A percentile compares a stretch with the other conserved stretches of the same genome.
Evolutionary conservation across 176 grass and related monocot genomes (phyloP).

Genomic region (Aegilops tauschii): DNA sequence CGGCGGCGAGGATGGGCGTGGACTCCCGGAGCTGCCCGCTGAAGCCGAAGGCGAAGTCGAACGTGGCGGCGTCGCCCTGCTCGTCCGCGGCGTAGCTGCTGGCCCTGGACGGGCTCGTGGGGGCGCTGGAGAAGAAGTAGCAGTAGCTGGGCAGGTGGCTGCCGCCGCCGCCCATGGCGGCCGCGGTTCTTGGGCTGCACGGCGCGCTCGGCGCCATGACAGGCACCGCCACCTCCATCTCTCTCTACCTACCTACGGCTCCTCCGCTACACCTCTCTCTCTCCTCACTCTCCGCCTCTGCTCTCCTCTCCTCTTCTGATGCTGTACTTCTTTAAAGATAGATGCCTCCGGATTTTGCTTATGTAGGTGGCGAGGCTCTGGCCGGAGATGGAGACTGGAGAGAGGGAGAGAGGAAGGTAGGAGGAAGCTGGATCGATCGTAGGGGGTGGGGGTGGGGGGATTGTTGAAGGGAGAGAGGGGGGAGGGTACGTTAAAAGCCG

Average conservation of each 20-base stretch:
- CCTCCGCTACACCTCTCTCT: background rate
- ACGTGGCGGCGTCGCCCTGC: constrained; percentile 10
- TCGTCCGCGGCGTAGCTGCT: constrained; percentile 27
- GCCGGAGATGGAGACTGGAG: background rate
- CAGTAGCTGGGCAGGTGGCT: constrained; percentile 29
- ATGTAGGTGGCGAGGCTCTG: constrained; percentile 4
- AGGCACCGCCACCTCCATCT: constrained; percentile 73
- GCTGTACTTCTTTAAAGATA: constrained; percentile 7
- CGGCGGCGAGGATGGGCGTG: constrained; percentile 51
- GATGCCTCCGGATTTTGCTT: constrained; percentile 20
- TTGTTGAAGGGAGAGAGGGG: background rate
- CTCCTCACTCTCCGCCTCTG: background rate
- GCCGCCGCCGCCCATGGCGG: constrained; percentile 15
- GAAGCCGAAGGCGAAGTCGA: constrained; percentile 70
- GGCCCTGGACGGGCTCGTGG: constrained; percentile 66
- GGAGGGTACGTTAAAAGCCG: constrained; percentile 26
- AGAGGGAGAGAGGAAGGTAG: constrained; percentile 43
- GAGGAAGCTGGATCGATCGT: constrained; percentile 47
- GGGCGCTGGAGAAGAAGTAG: constrained; percentile 78
- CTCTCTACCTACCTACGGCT: background rate
- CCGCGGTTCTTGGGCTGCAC: constrained; percentile 59
- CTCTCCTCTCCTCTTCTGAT: background rate
- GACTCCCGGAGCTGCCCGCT: constrained; percentile 39
- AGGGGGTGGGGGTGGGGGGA: background rate
- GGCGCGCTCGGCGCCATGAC: constrained; percentile 63